These are phyloP conservation scores for Verticillium nubilum DNA, from an alignment of 2,329 filamentous ascomycete species.

Conservation along the genomic window DNA sequence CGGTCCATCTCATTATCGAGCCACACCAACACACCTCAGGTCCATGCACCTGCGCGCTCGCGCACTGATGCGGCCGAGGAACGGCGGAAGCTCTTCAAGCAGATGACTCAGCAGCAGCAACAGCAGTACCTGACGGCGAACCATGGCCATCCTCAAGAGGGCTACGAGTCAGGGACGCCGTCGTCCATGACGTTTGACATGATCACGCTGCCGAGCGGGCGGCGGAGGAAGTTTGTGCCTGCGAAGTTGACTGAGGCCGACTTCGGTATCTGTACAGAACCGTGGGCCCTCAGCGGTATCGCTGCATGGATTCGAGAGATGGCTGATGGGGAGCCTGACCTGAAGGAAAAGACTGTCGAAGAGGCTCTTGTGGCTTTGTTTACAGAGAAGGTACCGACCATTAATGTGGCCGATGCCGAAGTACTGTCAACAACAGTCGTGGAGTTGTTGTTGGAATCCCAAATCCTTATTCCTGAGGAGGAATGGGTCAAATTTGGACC, in stretches of 20 bases:
- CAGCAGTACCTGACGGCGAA: conserved; percentile 45
- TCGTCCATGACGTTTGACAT: conserved; percentile 68
- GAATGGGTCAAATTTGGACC: conserved; percentile 95
- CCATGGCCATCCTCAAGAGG: conserved; percentile 46
- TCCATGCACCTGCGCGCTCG: conserved; percentile 79
- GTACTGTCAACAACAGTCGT: conserved; percentile 74
- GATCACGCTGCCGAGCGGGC: conserved; percentile 73
- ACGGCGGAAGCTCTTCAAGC: conserved; percentile 49
- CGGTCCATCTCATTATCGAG: conserved; percentile 79
- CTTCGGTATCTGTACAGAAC: conserved; percentile 79
- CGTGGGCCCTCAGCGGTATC: conserved; percentile 90
- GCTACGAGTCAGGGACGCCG: conserved; percentile 50
- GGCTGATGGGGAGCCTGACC: conserved; percentile 84
- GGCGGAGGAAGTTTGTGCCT: conserved; percentile 79
- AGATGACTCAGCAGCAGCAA: conserved; percentile 40
- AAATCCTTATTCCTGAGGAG: conserved; percentile 79
- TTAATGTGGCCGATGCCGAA: conserved; percentile 97
- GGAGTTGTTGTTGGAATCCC: conserved; percentile 70
- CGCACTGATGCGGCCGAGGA: conserved; percentile 88
- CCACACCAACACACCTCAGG: conserved; percentile 72
- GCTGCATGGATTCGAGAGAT: conserved; percentile 81
- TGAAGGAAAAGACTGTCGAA: conserved; percentile 78
- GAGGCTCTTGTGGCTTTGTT: conserved; percentile 87
- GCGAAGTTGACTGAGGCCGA: conserved; percentile 76
- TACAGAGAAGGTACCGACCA: conserved; percentile 90